Evolutionary conservation across 2,329 filamentous ascomycete genomes (phyloP), one percentile per base, ranked within the genome.

Genomic region (Fusarium acutatum): DNA sequence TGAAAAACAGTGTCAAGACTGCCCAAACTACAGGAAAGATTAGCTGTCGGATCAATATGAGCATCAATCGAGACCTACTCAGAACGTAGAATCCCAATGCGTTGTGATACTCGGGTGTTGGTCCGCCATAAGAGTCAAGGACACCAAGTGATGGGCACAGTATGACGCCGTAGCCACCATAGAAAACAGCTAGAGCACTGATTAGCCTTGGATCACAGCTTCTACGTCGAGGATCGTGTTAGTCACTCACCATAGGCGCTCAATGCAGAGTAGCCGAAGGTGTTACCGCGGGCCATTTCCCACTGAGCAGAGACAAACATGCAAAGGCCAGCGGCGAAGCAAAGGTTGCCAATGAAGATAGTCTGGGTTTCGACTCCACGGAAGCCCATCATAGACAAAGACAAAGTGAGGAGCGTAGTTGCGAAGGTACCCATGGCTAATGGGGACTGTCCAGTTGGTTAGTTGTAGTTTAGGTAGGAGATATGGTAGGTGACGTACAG

Each of bases 371-470:
- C 47, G 5, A 80, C 79, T 7, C 74, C 78, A 10, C 78, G 76
- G 52, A 78, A 76, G 11, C 75, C 75, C 78, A 80, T 80, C 77
- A 80, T 77, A 4, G 75, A 67, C 18, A 80, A 49, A 13, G 78
- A 80, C 6, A 80, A 44, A 12, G 71, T 75, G 7, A 79, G 60
- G 1, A 80, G 62, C 0, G 79, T 79, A 7, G 78, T 79, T 2
- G 78, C 79, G 32, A 80, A 80, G 2, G 74, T 77, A 7, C 77
- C 78, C 77, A 80, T 80, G 5, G 78, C 78, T 4, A 79, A 49
- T 18, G 78, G 71, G 2, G 71, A 67, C 70, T 73, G 7, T 22
- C 2, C 10, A 15, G 13, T 5, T 22, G 28, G 35, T 72, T 24
- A 72, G 69, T 37, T 14, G 14, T 5, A 7, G 13, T 38, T 8